phyloP scores from a whole-genome alignment of 108 stramenopile genomes.

The Hondaea fermentalgiana region DNA sequence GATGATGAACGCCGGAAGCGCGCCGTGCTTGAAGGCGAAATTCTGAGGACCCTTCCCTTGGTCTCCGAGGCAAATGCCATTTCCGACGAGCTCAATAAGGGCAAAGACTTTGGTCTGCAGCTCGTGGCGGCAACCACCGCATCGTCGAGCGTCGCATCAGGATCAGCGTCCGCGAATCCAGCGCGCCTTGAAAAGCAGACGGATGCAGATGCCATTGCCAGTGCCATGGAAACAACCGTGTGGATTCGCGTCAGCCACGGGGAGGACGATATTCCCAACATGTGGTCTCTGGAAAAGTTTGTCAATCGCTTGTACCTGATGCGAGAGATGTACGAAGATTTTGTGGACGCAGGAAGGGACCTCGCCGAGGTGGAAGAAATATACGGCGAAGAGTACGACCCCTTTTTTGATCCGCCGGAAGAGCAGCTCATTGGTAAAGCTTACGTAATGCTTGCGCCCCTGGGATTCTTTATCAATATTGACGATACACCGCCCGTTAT shows the following conservation, averaged over 20 bases:
- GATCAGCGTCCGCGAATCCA: neutral
- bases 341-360: neutral
- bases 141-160: neutral
- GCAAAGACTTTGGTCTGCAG: neutral
- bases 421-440: constrained; percentile 19
- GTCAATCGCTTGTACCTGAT: constrained; percentile 28
- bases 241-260: constrained; percentile 16
- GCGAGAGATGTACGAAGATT: constrained; percentile 34
- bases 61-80: constrained; percentile 35
- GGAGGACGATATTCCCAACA: neutral
- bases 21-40: constrained; percentile 21
- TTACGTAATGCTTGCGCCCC: neutral
- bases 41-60: constrained; percentile 29
- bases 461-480: constrained; percentile 16
- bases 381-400: constrained; percentile 22
- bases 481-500: constrained; percentile 24
- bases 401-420: constrained; percentile 16
- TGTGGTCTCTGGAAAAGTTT: constrained; percentile 23
- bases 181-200: neutral
- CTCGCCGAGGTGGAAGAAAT: neutral
- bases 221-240: constrained; percentile 19
- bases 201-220: constrained; percentile 18
- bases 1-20: constrained; percentile 27
- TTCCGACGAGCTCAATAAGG: constrained; percentile 26
- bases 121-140: neutral